Evolutionary conservation across 78 protist genomes (phyloP).

Genomic region (Goniomonas avonlea): DNA sequence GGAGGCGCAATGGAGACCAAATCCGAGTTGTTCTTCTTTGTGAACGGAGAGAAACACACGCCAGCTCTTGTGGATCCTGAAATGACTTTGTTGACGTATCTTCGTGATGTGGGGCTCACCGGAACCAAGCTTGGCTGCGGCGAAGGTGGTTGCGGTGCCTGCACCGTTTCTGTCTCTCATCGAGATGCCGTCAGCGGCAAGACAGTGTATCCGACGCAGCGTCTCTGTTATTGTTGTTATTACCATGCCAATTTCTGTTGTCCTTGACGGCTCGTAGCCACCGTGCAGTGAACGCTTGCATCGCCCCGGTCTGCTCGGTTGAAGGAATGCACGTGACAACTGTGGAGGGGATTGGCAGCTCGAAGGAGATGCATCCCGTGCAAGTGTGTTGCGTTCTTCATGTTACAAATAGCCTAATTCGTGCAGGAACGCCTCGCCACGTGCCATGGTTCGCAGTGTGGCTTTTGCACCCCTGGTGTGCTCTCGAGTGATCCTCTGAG

Average conservation of each 20-base stretch:
- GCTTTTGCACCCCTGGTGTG: slow-evolving; percentile 92
- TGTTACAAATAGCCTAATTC: not conserved
- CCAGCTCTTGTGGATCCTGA: not conserved
- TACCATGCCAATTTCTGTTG: not conserved
- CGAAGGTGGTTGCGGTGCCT: slow-evolving; percentile 93
- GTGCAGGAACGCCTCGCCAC: slow-evolving; percentile 52
- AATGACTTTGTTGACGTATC: not conserved
- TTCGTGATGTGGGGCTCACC: slow-evolving; percentile 24
- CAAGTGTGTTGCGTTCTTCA: slow-evolving; percentile 21
- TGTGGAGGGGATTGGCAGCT: slow-evolving; percentile 74
- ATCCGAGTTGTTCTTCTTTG: not conserved
- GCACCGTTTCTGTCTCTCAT: slow-evolving; percentile 73
- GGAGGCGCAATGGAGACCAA: too few species aligned
- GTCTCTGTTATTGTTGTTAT: not conserved
- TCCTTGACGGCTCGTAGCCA: not conserved
- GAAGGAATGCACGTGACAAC: slow-evolving; percentile 68
- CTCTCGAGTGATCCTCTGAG: too few species aligned
- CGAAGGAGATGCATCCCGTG: slow-evolving; percentile 22
- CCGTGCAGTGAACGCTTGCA: slow-evolving; percentile 66
- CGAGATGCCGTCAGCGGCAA: not conserved
- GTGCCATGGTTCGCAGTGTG: slow-evolving; percentile 82
- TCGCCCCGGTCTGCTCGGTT: slow-evolving; percentile 62
- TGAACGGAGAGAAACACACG: not conserved
- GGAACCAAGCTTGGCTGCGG: slow-evolving; percentile 89
- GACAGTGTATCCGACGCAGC: not conserved